Base-by-base conservation (phyloP, 441 rosid genomes). In the Populus hybrid region DNA sequence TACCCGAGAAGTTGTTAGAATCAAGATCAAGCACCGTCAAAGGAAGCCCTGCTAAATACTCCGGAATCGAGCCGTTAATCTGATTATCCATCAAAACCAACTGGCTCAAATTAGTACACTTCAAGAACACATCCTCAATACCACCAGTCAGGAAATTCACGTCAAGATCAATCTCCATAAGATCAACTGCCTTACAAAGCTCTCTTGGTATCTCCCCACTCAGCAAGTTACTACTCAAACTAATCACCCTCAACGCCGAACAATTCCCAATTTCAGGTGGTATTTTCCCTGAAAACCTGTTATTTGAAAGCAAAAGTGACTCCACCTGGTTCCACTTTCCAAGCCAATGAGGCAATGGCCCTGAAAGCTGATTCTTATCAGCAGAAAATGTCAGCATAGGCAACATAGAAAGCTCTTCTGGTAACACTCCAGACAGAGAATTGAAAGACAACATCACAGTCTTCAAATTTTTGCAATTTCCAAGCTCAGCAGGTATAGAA, bases 341-440 rank as follows among this genome's bases (percentile, higher is more conserved):
- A 10, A 96, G 76, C 98, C 98, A 96, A 23, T 90, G 72, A 8
- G 98, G 98, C 75, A 94, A 68, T 26, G 82, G 61, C 12, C 98
- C 98, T 0, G 98, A 90, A 23, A 96, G 90, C 73, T 83, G 89
- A 79, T 96, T 96, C 86, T 80, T 86, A 57, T 96, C 98, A 26
- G 89, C 96, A 2, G 96, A 84, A 73, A 96, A 93, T 3, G 97
- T 83, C 75, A 87, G 6, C 77, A 93, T 8, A 23, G 94, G 97
- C 73, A 96, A 77, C 81, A 78, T 68, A 14, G 94, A 87, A 65
- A 96, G 88, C 86, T 88, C 89, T 36, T 83, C 85, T 0, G 99
- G 98, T 50, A 94, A 36, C 26, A 87, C 38, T 10, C 98, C 98
- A 3, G 96, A 81, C 46, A 96, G 86, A 4, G 86, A 86, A 80